These are phyloP conservation scores for Lentinula guzmanii DNA, from an alignment of 768 basidiomycete species.

Conservation along the genomic window DNA sequence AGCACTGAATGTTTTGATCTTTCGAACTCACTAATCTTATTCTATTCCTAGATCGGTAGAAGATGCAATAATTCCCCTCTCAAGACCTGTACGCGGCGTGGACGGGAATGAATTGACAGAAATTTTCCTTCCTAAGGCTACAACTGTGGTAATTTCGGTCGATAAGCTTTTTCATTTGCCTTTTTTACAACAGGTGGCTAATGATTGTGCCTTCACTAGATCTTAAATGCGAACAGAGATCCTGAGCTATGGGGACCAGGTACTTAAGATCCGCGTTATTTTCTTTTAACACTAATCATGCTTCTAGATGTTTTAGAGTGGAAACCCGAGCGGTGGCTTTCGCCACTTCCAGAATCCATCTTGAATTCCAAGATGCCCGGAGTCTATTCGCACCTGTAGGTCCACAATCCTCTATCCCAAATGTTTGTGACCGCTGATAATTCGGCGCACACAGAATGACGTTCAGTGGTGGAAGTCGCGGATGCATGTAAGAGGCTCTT, in stretches of 20 bases:
- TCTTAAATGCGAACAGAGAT: constrained; percentile 26
- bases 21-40: not conserved
- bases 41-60: constrained; percentile 13
- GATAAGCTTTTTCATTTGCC: too few relatives aligned
- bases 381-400: constrained; percentile 29
- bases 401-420: not conserved
- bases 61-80: constrained; percentile 28
- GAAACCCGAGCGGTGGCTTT: constrained; percentile 42
- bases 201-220: constrained; percentile 8
- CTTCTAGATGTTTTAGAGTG: constrained; percentile 31
- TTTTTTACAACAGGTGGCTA: not conserved
- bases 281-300: not conserved
- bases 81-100: constrained; percentile 20
- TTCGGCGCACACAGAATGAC: constrained; percentile 27
- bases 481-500: constrained; percentile 26
- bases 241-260: constrained; percentile 31
- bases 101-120: constrained; percentile 21
- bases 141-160: constrained; percentile 16
- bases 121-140: constrained; percentile 21
- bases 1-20: not conserved
- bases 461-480: constrained; percentile 32
- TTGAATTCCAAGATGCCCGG: constrained; percentile 25
- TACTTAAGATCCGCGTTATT: not conserved
- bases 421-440: not conserved
- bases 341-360: constrained; percentile 27